Conservation (phyloP, 495 filamentous ascomycete genomes). For the Hypoxylon intermedium region DNA sequence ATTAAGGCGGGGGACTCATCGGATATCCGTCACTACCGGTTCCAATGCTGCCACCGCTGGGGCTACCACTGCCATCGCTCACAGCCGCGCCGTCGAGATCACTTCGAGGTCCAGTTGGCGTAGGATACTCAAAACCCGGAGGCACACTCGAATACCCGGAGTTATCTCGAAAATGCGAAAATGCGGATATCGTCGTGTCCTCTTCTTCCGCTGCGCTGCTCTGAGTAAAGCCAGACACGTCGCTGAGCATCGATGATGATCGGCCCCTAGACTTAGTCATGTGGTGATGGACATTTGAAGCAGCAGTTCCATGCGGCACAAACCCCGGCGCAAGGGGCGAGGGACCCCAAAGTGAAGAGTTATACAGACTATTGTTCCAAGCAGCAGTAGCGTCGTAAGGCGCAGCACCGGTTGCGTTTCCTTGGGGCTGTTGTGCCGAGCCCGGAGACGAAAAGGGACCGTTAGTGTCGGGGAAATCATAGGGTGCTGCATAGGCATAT, state of each 20-base stretch:
- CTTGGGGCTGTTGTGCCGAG: slow-evolving; percentile 22
- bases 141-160: slow-evolving; percentile 23
- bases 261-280: slow-evolving; percentile 57
- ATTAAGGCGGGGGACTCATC: slow-evolving; percentile 37
- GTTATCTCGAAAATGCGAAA: slow-evolving; percentile 11
- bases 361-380: slow-evolving; percentile 43
- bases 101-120: slow-evolving; percentile 22
- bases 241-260: slow-evolving; percentile 72
- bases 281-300: slow-evolving; percentile 32
- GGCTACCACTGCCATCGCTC: slow-evolving; percentile 36
- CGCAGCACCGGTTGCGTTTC: slow-evolving; percentile 14
- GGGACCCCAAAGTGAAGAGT: slow-evolving; percentile 39
- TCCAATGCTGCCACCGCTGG: slow-evolving; percentile 31
- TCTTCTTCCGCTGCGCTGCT: slow-evolving; percentile 49
- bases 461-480: slow-evolving; percentile 31
- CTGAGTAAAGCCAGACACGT: slow-evolving; percentile 71
- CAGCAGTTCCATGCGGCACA: slow-evolving; percentile 36
- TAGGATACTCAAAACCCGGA: slow-evolving; percentile 35
- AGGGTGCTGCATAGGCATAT: slow-evolving; percentile 40
- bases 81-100: slow-evolving; percentile 9
- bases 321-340: slow-evolving; percentile 38
- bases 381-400: slow-evolving; percentile 39
- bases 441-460: slow-evolving; percentile 28
- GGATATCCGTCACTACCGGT: slow-evolving; percentile 40
- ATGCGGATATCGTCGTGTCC: slow-evolving; percentile 12